phyloP scores from a whole-genome alignment of 805 yeast species.

The Wickerhamomyces ciferrii region DNA sequence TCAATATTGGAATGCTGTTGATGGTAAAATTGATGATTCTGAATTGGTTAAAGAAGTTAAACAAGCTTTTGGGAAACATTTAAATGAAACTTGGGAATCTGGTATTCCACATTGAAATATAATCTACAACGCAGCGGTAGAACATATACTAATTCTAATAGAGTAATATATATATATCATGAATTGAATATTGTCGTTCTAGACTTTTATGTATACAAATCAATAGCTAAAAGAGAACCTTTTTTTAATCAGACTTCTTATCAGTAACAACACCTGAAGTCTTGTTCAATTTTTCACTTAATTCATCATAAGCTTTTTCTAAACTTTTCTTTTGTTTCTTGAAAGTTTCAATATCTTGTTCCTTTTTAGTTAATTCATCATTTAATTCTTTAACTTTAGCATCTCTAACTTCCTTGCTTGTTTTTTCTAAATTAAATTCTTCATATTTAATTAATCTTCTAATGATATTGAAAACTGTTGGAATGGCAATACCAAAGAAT shows the following conservation, averaged over 20 bases:
- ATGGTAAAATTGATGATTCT: constrained; percentile 22
- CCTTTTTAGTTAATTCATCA: constrained; percentile 32
- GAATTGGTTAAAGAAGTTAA: constrained; percentile 37
- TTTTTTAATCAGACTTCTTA: constrained; percentile 24
- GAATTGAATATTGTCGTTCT: too few relatives aligned
- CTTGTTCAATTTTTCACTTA: constrained; percentile 23
- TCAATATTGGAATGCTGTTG: constrained; percentile 46
- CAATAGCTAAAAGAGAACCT: too few relatives aligned
- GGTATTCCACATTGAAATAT: constrained; percentile 34
- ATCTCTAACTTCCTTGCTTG: constrained; percentile 11
- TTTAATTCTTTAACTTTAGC: constrained; percentile 25
- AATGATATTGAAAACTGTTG: constrained; percentile 47
- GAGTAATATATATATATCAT: too few relatives aligned
- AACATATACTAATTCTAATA: too few relatives aligned
- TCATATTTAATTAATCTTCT: constrained; percentile 46
- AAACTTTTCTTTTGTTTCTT: constrained; percentile 46
- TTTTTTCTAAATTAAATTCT: constrained; percentile 21
- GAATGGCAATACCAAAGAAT: constrained; percentile 48
- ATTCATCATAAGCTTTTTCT: constrained; percentile 42
- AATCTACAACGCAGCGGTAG: too few relatives aligned
- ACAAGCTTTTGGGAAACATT: constrained; percentile 42
- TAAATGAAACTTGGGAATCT: constrained; percentile 63
- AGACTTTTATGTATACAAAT: too few relatives aligned
- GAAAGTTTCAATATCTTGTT: constrained; percentile 39
- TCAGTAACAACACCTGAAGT: constrained; percentile 5